Conservation (phyloP, 176 grass and related monocot species). For the Oryza longistaminata region DNA sequence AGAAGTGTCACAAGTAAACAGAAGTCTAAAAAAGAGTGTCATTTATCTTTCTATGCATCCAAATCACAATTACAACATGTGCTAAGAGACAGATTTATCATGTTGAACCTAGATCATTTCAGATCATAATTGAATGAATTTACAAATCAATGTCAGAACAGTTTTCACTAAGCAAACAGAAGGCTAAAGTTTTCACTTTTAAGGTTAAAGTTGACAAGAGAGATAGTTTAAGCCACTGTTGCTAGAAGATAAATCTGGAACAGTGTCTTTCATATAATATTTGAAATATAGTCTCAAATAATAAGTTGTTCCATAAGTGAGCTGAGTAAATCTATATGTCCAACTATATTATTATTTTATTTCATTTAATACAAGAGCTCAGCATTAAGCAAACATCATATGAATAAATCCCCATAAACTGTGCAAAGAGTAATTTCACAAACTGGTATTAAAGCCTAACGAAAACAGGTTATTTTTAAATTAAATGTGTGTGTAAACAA, state of each 20-base stretch:
- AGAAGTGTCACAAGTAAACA: constrained; percentile 9
- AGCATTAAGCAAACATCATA: background rate
- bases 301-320: background rate
- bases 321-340: background rate
- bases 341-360: background rate
- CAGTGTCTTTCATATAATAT: background rate
- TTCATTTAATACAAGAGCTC: background rate
- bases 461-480: background rate
- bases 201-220: background rate
- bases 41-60: background rate
- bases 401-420: background rate
- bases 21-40: background rate
- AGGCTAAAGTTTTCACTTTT: background rate
- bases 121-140: background rate
- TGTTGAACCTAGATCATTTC: background rate
- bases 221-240: background rate
- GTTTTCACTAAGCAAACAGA: constrained; percentile 26
- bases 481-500: background rate
- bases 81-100: constrained; percentile 16
- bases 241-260: background rate
- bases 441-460: background rate
- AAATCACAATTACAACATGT: background rate
- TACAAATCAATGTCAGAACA: background rate
- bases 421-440: background rate
- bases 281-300: background rate